phyloP scores from a whole-genome alignment of 2,329 filamentous ascomycete species.

The Fusarium palustre region DNA sequence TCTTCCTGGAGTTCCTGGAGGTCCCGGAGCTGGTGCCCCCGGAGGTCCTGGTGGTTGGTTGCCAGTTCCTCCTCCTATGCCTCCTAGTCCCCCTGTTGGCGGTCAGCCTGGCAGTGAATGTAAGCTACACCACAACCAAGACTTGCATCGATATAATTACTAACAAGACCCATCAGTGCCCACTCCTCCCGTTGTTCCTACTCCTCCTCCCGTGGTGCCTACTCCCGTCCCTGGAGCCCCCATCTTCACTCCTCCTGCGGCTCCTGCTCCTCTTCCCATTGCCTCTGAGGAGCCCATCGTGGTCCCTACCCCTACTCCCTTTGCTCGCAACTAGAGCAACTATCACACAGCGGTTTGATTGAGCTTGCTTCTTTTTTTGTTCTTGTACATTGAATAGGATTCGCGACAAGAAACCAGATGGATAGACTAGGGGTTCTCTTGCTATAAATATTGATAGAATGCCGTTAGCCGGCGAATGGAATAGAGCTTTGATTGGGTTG shows the following conservation, averaged over 20 bases:
- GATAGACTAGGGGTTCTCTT: slow-evolving; percentile 15
- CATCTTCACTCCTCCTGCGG: slow-evolving; percentile 1
- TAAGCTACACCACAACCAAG: slow-evolving; percentile 9
- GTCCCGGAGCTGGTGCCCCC: background rate
- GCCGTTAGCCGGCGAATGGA: background rate
- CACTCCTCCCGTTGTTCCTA: background rate
- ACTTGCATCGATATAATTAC: background rate
- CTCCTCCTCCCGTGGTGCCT: slow-evolving; percentile 10
- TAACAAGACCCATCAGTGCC: slow-evolving; percentile 11
- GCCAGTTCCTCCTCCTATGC: slow-evolving; percentile 7
- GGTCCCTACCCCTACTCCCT: slow-evolving; percentile 27
- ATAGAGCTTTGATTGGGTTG: slow-evolving; percentile 1
- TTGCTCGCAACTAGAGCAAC: slow-evolving; percentile 19
- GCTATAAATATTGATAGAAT: slow-evolving; percentile 20
- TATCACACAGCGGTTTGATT: background rate
- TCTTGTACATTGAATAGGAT: slow-evolving; percentile 18
- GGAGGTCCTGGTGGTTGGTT: slow-evolving; percentile 21
- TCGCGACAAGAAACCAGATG: background rate
- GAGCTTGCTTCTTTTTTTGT: slow-evolving; percentile 10
- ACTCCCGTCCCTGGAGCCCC: slow-evolving; percentile 12
- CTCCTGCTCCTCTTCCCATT: slow-evolving; percentile 2
- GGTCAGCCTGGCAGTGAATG: slow-evolving; percentile 1
- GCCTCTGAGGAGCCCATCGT: slow-evolving; percentile 3
- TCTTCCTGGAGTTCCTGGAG: slow-evolving; percentile 3
- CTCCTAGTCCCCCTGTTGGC: background rate